Conservation (phyloP, 1,284 basidiomycete species). For the Phellopilus nigrolimitatus region DNA sequence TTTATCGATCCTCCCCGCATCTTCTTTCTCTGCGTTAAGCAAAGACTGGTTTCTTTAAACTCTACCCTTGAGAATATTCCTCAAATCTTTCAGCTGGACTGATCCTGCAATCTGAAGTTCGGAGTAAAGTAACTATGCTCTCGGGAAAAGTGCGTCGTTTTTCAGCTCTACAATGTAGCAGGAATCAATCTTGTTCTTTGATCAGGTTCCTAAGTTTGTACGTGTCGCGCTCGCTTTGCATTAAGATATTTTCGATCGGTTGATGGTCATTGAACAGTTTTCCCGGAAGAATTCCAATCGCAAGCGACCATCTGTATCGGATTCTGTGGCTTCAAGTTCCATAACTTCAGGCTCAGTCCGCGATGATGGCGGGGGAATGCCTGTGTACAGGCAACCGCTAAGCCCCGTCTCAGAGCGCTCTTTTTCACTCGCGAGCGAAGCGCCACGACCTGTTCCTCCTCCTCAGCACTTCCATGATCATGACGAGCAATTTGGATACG, state of each 20-base stretch:
- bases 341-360: too few species aligned
- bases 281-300: conserved; percentile 14
- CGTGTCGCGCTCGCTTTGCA: background rate
- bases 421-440: background rate
- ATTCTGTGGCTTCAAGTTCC: too few species aligned
- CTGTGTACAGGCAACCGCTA: background rate
- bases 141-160: conserved; percentile 7
- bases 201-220: conserved; percentile 17
- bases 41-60: background rate
- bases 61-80: background rate
- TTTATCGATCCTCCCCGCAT: background rate
- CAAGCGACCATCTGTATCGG: background rate
- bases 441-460: conserved; percentile 12
- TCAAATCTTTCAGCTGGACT: background rate
- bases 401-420: conserved; percentile 11
- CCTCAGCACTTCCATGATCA: conserved; percentile 6
- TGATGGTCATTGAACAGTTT: background rate
- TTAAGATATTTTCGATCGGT: background rate
- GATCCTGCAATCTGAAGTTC: too few species aligned
- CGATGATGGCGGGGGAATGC: too few species aligned
- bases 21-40: background rate
- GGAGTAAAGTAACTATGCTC: conserved; percentile 11
- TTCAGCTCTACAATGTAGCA: background rate
- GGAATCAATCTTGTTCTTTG: background rate
- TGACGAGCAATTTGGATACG: background rate